phyloP scores from a whole-genome alignment of 23 red algal species.

The Gracilaria gracilis region DNA sequence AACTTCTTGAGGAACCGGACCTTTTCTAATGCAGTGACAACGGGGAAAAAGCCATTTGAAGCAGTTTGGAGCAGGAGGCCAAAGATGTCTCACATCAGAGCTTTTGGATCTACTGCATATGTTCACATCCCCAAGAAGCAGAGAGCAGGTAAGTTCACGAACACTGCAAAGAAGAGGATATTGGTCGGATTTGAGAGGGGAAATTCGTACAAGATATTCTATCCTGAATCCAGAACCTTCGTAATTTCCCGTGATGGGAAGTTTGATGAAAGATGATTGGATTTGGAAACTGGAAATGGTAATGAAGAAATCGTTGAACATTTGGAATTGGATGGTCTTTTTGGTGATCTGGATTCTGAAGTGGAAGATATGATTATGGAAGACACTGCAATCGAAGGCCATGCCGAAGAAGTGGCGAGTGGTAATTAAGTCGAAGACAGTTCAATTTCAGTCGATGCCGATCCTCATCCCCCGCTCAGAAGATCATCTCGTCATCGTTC shows the following conservation, averaged over 20 bases:
- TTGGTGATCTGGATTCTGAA: too few relatives aligned
- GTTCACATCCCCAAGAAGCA: slow-evolving; percentile 32
- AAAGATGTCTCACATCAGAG: slow-evolving; percentile 25
- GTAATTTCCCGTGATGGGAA: background rate
- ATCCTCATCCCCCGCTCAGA: background rate
- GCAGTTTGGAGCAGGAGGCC: background rate
- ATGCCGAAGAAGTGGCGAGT: background rate
- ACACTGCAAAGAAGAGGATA: slow-evolving; percentile 8
- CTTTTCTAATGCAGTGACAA: background rate
- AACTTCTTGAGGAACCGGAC: background rate
- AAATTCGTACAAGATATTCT: slow-evolving; percentile 16
- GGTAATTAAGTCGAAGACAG: background rate
- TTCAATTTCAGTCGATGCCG: too few relatives aligned
- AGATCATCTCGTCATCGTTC: background rate
- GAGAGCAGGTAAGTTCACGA: slow-evolving; percentile 30
- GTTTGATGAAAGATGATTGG: background rate
- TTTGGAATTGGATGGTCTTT: too few relatives aligned
- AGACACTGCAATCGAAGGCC: background rate
- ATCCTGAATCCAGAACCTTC: background rate
- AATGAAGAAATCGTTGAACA: too few relatives aligned
- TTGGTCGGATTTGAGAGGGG: slow-evolving; percentile 44
- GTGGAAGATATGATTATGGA: too few relatives aligned
- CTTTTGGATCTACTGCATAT: slow-evolving; percentile 29
- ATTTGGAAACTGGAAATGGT: background rate
- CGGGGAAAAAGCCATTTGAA: background rate